Evolutionary conservation across 768 basidiomycete species (phyloP).

Genomic region (Calocybe gangraenosa): DNA sequence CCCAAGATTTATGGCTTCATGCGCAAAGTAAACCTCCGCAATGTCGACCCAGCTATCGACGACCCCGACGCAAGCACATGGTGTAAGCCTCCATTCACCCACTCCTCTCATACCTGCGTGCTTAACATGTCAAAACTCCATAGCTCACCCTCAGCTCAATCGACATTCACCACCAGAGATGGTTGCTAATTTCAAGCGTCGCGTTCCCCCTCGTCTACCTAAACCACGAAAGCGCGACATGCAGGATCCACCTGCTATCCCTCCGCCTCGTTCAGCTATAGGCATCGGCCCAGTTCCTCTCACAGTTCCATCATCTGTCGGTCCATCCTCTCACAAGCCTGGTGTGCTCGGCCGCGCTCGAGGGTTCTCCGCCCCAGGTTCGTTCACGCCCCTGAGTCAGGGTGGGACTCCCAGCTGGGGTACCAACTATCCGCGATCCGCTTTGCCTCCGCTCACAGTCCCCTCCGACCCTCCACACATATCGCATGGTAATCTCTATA

Average conservation of each 20-base stretch:
- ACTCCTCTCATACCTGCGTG: not conserved
- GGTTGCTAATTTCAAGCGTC: conserved; percentile 92
- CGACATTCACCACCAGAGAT: conserved; percentile 87
- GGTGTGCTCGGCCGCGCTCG: conserved; percentile 58
- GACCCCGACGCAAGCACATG: conserved; percentile 96
- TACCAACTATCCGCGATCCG: conserved; percentile 53
- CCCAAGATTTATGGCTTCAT: conserved; percentile 95
- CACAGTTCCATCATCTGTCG: conserved; percentile 50
- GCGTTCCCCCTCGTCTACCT: conserved; percentile 88
- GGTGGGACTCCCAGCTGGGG: conserved; percentile 55
- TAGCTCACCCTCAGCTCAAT: conserved; percentile 89
- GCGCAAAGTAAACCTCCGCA: conserved; percentile 95
- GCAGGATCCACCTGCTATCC: conserved; percentile 64
- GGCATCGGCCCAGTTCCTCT: conserved; percentile 68
- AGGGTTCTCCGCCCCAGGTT: conserved; percentile 81
- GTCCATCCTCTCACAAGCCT: conserved; percentile 35
- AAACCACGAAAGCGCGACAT: conserved; percentile 80
- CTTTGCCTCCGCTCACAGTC: conserved; percentile 79
- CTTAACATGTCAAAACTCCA: conserved; percentile 1
- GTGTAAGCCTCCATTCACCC: conserved; percentile 60
- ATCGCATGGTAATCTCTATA: conserved; percentile 55
- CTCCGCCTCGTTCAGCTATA: conserved; percentile 73
- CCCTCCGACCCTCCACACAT: conserved; percentile 69
- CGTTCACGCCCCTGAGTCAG: conserved; percentile 69
- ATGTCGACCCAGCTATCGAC: conserved; percentile 91